phyloP scores from a whole-genome alignment of 192 early-diverging fungal species.

The Coemansia sp. region DNA sequence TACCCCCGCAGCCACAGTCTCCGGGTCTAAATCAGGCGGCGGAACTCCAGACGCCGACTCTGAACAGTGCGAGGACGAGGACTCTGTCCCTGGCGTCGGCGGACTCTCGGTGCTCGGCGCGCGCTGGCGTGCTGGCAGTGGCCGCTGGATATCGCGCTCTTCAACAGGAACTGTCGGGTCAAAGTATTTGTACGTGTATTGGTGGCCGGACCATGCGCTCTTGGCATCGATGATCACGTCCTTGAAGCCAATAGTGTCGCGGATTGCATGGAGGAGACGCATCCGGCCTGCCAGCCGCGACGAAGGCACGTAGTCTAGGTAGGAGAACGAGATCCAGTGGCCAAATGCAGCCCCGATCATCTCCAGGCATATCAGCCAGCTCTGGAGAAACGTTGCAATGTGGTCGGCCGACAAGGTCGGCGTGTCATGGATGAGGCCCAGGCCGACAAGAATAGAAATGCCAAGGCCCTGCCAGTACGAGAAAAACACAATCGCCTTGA shows the following conservation, averaged over 20 bases:
- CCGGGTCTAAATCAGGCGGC: too few species aligned
- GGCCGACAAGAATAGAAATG: constrained; percentile 72
- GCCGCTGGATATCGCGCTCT: constrained; percentile 53
- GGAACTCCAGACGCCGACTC: background rate
- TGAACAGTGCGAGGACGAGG: background rate
- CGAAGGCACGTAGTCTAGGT: constrained; percentile 68
- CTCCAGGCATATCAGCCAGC: constrained; percentile 88
- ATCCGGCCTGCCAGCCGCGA: constrained; percentile 67
- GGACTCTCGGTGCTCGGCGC: background rate
- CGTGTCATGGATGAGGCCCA: constrained; percentile 69
- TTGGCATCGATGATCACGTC: constrained; percentile 78
- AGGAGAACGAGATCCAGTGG: constrained; percentile 80
- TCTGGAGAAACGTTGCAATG: constrained; percentile 78
- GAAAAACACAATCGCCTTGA: constrained; percentile 92
- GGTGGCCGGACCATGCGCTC: constrained; percentile 69
- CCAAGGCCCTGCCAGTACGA: constrained; percentile 90
- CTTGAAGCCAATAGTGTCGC: constrained; percentile 74
- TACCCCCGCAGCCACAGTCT: too few species aligned
- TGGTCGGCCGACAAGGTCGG: constrained; percentile 53
- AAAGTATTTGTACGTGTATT: constrained; percentile 75
- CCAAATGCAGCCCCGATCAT: constrained; percentile 76
- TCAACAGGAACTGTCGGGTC: constrained; percentile 60
- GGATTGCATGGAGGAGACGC: constrained; percentile 67
- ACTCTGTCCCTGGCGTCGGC: background rate
- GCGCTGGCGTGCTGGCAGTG: constrained; percentile 35